Conservation (phyloP, 129 eudicot species). For the Lactuca saligna region DNA sequence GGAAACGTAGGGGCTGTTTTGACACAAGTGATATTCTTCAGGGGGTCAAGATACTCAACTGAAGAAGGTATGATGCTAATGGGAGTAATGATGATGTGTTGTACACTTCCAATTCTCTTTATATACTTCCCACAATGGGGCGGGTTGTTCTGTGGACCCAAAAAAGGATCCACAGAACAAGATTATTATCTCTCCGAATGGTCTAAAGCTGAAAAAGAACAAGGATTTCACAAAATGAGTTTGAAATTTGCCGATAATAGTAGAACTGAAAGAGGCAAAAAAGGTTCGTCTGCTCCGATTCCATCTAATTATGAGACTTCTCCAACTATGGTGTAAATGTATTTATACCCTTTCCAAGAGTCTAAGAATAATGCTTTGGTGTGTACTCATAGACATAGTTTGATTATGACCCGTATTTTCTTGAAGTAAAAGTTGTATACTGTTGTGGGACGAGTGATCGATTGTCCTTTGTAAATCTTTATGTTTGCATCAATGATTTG, state of each 20-base stretch:
- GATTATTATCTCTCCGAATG: slow-evolving; percentile 80
- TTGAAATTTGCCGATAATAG: slow-evolving; percentile 69
- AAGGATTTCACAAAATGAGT: slow-evolving; percentile 61
- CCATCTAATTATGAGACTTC: slow-evolving; percentile 29
- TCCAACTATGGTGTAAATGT: slow-evolving; percentile 25
- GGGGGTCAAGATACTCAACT: slow-evolving; percentile 75
- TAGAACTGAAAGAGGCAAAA: slow-evolving; percentile 59
- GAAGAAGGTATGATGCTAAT: slow-evolving; percentile 65
- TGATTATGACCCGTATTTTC: slow-evolving; percentile 1
- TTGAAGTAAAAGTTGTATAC: slow-evolving; percentile 16
- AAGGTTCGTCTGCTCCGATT: slow-evolving; percentile 36
- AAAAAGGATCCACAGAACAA: slow-evolving; percentile 65
- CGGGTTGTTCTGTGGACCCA: slow-evolving; percentile 72
- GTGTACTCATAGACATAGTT: slow-evolving; percentile 3
- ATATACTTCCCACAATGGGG: slow-evolving; percentile 97
- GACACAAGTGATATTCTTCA: slow-evolving; percentile 83
- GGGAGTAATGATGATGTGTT: slow-evolving; percentile 87
- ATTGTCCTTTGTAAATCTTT: background rate
- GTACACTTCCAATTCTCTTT: slow-evolving; percentile 54
- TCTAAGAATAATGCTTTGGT: slow-evolving; percentile 7
- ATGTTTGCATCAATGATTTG: background rate
- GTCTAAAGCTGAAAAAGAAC: slow-evolving; percentile 52
- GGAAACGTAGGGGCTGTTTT: slow-evolving; percentile 91
- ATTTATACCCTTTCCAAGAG: slow-evolving; percentile 2
- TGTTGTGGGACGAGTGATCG: background rate